These are phyloP conservation scores for Colletotrichum sp. DNA, from an alignment of 2,329 filamentous ascomycete species.

Conservation along the genomic window DNA sequence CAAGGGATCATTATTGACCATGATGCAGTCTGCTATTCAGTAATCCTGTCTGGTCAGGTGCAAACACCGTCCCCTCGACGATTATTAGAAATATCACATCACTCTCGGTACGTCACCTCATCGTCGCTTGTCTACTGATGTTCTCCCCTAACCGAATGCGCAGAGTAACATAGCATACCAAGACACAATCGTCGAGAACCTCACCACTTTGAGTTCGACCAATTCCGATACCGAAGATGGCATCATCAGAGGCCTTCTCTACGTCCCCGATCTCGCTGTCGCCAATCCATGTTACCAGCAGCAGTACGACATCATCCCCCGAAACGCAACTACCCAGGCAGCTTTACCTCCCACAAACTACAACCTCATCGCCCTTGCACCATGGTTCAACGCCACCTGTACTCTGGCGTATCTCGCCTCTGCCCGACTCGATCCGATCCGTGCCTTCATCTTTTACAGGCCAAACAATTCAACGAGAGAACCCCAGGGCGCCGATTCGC, in stretches of 20 bases:
- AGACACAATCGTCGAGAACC: constrained; percentile 56
- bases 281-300: constrained; percentile 67
- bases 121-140: background rate
- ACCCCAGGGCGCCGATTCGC: constrained; percentile 69
- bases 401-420: constrained; percentile 73
- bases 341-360: constrained; percentile 74
- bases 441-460: constrained; percentile 68
- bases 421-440: constrained; percentile 61
- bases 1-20: background rate
- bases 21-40: constrained; percentile 60
- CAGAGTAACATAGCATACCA: constrained; percentile 55
- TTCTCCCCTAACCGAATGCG: constrained; percentile 19
- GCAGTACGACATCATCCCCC: constrained; percentile 70
- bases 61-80: constrained; percentile 54
- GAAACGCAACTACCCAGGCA: constrained; percentile 74
- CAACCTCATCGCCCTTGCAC: constrained; percentile 80
- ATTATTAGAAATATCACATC: constrained; percentile 63
- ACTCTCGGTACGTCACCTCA: constrained; percentile 50
- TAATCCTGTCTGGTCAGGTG: constrained; percentile 60
- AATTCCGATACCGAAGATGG: constrained; percentile 64
- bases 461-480: constrained; percentile 59
- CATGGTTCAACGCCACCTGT: constrained; percentile 81
- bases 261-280: constrained; percentile 73
- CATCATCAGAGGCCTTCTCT: constrained; percentile 79
- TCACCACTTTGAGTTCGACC: constrained; percentile 78